phyloP scores from a whole-genome alignment of 495 filamentous ascomycete species.

The Penicillium cinerascens region DNA sequence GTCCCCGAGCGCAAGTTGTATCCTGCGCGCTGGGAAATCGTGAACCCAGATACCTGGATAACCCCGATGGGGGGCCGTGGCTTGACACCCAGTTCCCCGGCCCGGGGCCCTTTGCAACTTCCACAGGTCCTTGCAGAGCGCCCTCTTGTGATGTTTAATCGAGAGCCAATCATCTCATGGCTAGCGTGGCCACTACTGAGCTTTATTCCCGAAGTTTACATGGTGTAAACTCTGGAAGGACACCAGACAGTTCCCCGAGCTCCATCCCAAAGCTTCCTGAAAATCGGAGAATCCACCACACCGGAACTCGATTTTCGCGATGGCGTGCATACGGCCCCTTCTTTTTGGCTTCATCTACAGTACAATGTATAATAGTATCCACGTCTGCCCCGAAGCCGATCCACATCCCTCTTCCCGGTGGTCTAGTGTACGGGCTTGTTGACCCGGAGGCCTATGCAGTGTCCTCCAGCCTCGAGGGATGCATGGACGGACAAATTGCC shows the following conservation, averaged over 20 bases:
- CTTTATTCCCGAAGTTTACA: slow-evolving; percentile 1
- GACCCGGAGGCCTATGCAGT: background rate
- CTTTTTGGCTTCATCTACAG: background rate
- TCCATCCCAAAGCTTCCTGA: slow-evolving; percentile 15
- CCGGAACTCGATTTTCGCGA: slow-evolving; percentile 3
- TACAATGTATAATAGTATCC: background rate
- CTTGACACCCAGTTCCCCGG: background rate
- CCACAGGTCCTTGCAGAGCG: slow-evolving; percentile 17
- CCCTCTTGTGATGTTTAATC: slow-evolving; percentile 7
- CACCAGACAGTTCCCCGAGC: slow-evolving; percentile 23
- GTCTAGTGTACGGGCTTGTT: background rate
- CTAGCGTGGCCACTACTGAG: slow-evolving; percentile 2
- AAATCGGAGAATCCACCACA: slow-evolving; percentile 13
- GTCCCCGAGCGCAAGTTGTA: background rate
- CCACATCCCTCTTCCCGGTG: background rate
- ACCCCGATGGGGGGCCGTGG: slow-evolving; percentile 1
- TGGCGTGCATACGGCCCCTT: slow-evolving; percentile 8
- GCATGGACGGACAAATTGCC: slow-evolving; percentile 29
- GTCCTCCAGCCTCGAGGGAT: slow-evolving; percentile 10
- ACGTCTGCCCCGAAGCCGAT: background rate
- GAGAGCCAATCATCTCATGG: slow-evolving; percentile 16
- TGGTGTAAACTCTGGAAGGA: slow-evolving; percentile 12
- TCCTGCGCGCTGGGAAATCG: background rate
- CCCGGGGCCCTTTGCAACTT: background rate
- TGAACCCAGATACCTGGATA: slow-evolving; percentile 27